These are phyloP conservation scores for Spatholobus suberectus DNA, from an alignment of 306 rosid species.

Conservation along the genomic window DNA sequence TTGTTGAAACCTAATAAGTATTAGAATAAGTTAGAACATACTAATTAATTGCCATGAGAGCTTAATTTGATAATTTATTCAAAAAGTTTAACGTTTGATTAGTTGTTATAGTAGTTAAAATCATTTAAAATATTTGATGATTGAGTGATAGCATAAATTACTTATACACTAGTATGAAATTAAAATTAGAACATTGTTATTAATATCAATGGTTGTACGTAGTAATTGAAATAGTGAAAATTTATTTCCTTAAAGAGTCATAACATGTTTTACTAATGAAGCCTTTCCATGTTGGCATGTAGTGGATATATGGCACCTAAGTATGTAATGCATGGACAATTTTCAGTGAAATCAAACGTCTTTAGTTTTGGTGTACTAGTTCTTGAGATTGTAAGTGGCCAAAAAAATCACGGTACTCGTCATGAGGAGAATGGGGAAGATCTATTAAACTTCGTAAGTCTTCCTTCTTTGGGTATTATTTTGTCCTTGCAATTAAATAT, in stretches of 20 bases:
- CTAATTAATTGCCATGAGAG: neutral
- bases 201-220: too few species aligned
- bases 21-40: neutral
- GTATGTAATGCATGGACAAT: neutral
- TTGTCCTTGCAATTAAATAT: neutral
- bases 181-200: too few species aligned
- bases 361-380: neutral
- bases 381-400: neutral
- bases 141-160: neutral
- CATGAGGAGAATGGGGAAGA: neutral
- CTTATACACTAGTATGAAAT: too few species aligned
- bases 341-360: neutral
- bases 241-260: neutral
- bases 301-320: neutral
- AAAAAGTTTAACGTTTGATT: too few species aligned
- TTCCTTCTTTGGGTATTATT: neutral
- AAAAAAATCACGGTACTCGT: neutral
- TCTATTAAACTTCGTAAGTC: conserved; percentile 45
- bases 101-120: neutral
- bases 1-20: neutral
- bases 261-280: neutral
- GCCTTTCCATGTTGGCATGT: neutral
- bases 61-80: neutral
- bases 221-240: neutral
- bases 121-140: neutral